Base-by-base conservation (phyloP, 192 early-diverging fungal genomes). In the Obelidium mucronatum region DNA sequence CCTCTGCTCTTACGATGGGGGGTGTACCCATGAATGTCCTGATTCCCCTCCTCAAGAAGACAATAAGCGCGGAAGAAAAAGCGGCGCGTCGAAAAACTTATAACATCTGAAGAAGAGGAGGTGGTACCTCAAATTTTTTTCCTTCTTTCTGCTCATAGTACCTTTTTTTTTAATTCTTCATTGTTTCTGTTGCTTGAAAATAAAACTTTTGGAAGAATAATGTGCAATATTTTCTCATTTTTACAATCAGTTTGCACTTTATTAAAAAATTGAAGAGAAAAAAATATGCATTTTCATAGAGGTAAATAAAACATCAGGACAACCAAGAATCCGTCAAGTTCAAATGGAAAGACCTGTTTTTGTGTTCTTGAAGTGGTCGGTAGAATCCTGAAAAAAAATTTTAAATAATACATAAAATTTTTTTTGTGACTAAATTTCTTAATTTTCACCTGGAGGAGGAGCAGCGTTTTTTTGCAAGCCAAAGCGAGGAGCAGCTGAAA, bases 21-120 rank as follows among this genome's bases (percentile, higher is more conserved):
- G 83, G 83, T 2, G 67, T 84, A 35, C 83, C 83, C 15, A 65
- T 84, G 40, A 81, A 84, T 56, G 77, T 81, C 13, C 53, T 81
- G 48, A 68, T 83, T 40, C 82, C 79, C 36, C n/a, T 83, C 56
- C 56, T 83, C 59, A 83, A 83, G 55, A 83, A 83, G 73, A 34
- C 40, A 33, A 72, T 72, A 15, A 72, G 69, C 34, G 56, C 69
- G 22, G 69, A 72, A 37, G 69, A 72, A 58, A 72, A 40, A 36
- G 69, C 52, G 26, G 54, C 51, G 11, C 33, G 69, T 24, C 69
- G 69, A 42, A 35, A 36, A 37, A 72, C 69, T 19, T 72, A 58
- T 30, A 58, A 58, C 26, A 42, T 35, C 22, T 72, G 55, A 72
- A n/a, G n/a, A n/a, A n/a, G n/a, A n/a, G n/a, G n/a, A n/a, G n/a